phyloP scores from a whole-genome alignment of 495 filamentous ascomycete species.

The Diplogelasinospora grovesii region DNA sequence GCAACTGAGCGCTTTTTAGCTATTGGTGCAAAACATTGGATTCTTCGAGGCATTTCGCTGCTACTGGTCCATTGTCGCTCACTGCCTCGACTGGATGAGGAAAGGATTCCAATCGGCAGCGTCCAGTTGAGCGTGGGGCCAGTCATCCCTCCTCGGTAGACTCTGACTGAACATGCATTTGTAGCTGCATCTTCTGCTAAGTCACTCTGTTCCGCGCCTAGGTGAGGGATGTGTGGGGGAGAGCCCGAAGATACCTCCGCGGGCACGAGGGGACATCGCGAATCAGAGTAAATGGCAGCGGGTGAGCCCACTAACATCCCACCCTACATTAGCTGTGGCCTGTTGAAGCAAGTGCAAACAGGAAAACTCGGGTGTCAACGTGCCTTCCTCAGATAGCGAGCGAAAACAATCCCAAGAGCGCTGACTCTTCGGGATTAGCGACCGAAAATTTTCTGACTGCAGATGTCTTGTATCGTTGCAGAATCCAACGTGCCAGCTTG shows the following conservation, averaged over 20 bases:
- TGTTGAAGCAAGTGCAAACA: no score
- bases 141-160: not conserved
- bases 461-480: no score
- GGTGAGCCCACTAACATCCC: slow-evolving; percentile 10
- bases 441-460: no score
- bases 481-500: no score
- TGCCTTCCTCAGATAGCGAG: no score
- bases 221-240: slow-evolving; percentile 2
- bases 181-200: not conserved
- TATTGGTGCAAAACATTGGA: slow-evolving; percentile 8
- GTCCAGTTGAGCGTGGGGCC: not conserved
- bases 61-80: slow-evolving; percentile 5
- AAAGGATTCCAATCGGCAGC: slow-evolving; percentile 2
- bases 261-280: not conserved
- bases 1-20: not conserved
- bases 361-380: no score
- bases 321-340: not conserved
- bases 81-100: slow-evolving; percentile 20
- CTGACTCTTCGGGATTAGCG: no score
- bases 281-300: not conserved
- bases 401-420: no score
- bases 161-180: not conserved
- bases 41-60: not conserved
- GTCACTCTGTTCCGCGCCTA: slow-evolving; percentile 1
- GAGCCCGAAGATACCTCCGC: not conserved